These are phyloP conservation scores for Mortierella polycephala DNA, from an alignment of 371 early-diverging fungal species.

Conservation along the genomic window DNA sequence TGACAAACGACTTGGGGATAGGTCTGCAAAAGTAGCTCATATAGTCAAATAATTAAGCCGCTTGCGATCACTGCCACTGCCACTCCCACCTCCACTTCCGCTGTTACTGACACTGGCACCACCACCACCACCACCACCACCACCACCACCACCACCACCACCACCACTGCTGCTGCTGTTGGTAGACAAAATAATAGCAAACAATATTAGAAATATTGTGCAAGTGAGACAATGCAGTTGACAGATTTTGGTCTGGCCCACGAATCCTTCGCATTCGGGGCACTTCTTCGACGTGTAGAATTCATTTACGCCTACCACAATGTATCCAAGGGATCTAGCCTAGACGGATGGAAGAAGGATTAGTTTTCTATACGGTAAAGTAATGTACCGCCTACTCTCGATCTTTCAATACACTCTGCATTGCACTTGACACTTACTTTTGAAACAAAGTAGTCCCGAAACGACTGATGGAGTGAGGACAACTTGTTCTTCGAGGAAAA, in stretches of 20 bases:
- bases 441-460: neutral
- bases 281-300: constrained; percentile 10
- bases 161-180: neutral
- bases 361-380: neutral
- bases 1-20: no score
- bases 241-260: neutral
- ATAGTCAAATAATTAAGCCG: no score
- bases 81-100: neutral
- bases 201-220: neutral
- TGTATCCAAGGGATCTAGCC: neutral
- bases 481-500: neutral
- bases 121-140: neutral
- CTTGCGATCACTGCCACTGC: neutral
- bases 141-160: neutral
- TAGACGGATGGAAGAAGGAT: neutral
- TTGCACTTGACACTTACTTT: neutral
- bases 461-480: neutral
- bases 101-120: neutral
- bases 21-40: no score
- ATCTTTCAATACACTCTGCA: neutral
- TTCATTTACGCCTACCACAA: constrained; percentile 1
- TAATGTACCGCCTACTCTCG: no score
- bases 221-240: neutral
- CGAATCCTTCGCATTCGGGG: constrained; percentile 6
- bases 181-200: neutral